These are phyloP conservation scores for Rubia yunnanensis DNA, from an alignment of 257 asterid species.

Conservation along the genomic window DNA sequence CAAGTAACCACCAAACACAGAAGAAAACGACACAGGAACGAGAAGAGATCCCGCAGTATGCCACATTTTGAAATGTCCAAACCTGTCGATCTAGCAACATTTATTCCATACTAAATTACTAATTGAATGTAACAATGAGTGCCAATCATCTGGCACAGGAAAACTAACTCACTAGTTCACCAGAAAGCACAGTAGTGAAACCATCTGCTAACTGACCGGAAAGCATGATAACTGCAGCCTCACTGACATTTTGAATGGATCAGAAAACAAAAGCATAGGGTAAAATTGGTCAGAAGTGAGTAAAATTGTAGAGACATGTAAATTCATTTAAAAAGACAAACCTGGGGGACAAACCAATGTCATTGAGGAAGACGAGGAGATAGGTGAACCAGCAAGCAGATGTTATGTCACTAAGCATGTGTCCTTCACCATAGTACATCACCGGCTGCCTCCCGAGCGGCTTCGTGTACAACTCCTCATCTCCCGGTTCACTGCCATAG, in stretches of 20 bases:
- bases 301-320: background rate
- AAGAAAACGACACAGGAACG: conserved; percentile 85
- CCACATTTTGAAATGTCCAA: conserved; percentile 78
- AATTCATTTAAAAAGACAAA: conserved; percentile 16
- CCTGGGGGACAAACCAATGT: conserved; percentile 86
- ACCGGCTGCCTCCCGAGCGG: conserved; percentile 56
- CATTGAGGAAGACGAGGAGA: conserved; percentile 79
- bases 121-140: too few species aligned
- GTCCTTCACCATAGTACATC: conserved; percentile 76
- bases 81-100: conserved; percentile 89
- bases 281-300: background rate
- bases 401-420: conserved; percentile 88
- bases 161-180: conserved; percentile 64
- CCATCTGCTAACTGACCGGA: conserved; percentile 96
- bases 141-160: too few species aligned
- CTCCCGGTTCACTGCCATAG: conserved; percentile 32
- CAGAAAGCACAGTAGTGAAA: conserved; percentile 66
- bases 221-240: conserved; percentile 86
- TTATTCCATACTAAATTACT: too few species aligned
- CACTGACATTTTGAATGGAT: conserved; percentile 36
- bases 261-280: conserved; percentile 10
- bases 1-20: conserved; percentile 90
- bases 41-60: conserved; percentile 69
- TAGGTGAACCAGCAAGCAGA: conserved; percentile 98
- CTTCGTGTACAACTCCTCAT: conserved; percentile 35